Base-by-base conservation (phyloP, 2,329 filamentous ascomycete species). In the Mycogone perniciosa region DNA sequence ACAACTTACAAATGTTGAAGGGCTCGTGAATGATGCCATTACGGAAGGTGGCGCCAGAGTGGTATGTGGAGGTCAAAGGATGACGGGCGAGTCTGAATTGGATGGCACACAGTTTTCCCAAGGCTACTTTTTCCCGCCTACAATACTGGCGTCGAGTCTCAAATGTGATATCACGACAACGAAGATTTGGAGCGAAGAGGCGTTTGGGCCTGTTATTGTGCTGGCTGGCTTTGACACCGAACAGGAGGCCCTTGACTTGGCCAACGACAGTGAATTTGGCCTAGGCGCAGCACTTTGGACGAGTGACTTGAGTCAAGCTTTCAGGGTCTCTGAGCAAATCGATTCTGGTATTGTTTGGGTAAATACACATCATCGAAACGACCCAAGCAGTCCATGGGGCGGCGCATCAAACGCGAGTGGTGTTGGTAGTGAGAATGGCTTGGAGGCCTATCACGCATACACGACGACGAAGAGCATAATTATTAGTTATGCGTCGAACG, bases 281-380 rank as follows among this genome's bases (percentile, higher is more conserved):
- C 79, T 93, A 30, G 88, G 87, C 48, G 85, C 87, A 27, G 86
- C 83, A 29, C 75, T 92, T 20, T 88, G 89, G 81, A 92, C 88
- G 31, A 79, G 71, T 56, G 84, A 89, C 67, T 73, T 91, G 63
- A 89, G 65, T 80, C 85, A 44, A 82, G 87, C 4, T 84, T 90
- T 89, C 62, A 79, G 86, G 35, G 84, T 90, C 3, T 82, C 85
- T 46, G 86, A 88, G 62, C 75, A 75, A 41, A 76, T 92, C 57
- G 77, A 81, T 56, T 85, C 87, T 1, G 88, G 85, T 54, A 77
- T 76, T 50, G 72, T 75, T 2, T 79, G 76, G 74, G 71, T 76
- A 38, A 74, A 75, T 50, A 88, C 76, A 1, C 84, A 88, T 64
- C 84, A 88, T 62, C 75, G 84, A 33, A 88, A 88, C 57, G 85